Conservation (phyloP, 495 filamentous ascomycete genomes). For the Penicillium goetzii region DNA sequence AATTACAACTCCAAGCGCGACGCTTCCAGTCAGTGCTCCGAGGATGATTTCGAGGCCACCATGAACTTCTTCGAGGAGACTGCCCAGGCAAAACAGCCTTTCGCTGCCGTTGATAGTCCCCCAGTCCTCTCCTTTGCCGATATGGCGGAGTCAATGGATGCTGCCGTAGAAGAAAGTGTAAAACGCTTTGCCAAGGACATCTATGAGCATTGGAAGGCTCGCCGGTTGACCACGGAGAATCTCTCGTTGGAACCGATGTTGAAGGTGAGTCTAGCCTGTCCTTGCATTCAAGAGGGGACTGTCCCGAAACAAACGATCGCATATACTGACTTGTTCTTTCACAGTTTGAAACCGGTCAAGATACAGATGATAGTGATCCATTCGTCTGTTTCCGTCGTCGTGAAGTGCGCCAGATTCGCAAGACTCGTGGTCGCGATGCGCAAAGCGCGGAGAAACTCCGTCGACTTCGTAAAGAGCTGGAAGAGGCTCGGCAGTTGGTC, state of each 20-base stretch:
- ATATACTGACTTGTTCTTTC: slow-evolving; percentile 30
- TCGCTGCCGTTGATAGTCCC: slow-evolving; percentile 79
- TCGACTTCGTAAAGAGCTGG: slow-evolving; percentile 86
- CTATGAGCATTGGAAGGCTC: slow-evolving; percentile 87
- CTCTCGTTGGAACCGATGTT: slow-evolving; percentile 70
- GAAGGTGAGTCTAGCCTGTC: slow-evolving; percentile 55
- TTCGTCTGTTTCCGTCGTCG: slow-evolving; percentile 98
- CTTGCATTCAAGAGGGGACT: not conserved
- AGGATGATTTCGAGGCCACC: slow-evolving; percentile 88
- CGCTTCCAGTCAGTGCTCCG: slow-evolving; percentile 67
- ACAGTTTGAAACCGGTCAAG: slow-evolving; percentile 86
- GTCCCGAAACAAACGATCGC: not conserved
- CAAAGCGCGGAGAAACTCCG: slow-evolving; percentile 94
- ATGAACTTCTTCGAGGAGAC: slow-evolving; percentile 96
- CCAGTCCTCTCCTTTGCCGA: slow-evolving; percentile 80
- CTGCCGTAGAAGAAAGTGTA: slow-evolving; percentile 65
- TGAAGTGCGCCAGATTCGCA: slow-evolving; percentile 90
- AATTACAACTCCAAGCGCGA: slow-evolving; percentile 77
- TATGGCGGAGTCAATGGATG: slow-evolving; percentile 76
- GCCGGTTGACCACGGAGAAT: slow-evolving; percentile 67
- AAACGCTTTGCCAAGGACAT: slow-evolving; percentile 80
- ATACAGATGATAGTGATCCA: slow-evolving; percentile 93
- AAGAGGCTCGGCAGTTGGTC: slow-evolving; percentile 83
- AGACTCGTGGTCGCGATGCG: slow-evolving; percentile 90
- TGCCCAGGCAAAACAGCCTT: slow-evolving; percentile 78